Evolutionary conservation across 164 flowering plant genomes (phyloP).

Genomic region (Aristolochia contorta): DNA sequence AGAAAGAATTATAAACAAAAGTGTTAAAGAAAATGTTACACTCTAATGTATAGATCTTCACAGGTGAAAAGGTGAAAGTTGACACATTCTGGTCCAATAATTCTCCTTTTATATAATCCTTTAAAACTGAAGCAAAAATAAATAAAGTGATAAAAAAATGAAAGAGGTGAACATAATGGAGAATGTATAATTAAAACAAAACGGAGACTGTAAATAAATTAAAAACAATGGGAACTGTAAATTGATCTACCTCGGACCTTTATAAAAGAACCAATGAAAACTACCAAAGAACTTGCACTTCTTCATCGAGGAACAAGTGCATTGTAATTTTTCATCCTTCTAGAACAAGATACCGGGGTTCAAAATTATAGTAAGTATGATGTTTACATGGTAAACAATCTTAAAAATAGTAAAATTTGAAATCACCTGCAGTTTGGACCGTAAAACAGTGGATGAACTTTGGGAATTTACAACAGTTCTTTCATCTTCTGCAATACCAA

Average conservation of each 20-base stretch:
- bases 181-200: no score
- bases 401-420: not conserved
- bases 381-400: not conserved
- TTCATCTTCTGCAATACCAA: slow-evolving; percentile 48
- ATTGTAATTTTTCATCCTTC: no score
- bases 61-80: slow-evolving; percentile 75
- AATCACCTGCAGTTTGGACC: slow-evolving; percentile 60
- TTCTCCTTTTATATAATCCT: slow-evolving; percentile 50
- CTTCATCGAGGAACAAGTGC: no score
- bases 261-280: no score
- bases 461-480: slow-evolving; percentile 42
- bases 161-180: not conserved
- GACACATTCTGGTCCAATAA: slow-evolving; percentile 68
- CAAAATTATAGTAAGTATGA: no score
- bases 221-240: no score
- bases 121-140: slow-evolving; percentile 50
- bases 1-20: not conserved
- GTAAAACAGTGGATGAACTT: slow-evolving; percentile 34
- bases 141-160: not conserved
- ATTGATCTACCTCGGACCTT: no score
- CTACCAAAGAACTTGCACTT: no score
- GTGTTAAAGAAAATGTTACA: not conserved
- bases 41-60: slow-evolving; percentile 52
- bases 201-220: no score
- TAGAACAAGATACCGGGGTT: no score